Evolutionary conservation across 495 filamentous ascomycete genomes (phyloP), one percentile per base, ranked within the genome.

Genomic region (Penicilliopsis zonata): DNA sequence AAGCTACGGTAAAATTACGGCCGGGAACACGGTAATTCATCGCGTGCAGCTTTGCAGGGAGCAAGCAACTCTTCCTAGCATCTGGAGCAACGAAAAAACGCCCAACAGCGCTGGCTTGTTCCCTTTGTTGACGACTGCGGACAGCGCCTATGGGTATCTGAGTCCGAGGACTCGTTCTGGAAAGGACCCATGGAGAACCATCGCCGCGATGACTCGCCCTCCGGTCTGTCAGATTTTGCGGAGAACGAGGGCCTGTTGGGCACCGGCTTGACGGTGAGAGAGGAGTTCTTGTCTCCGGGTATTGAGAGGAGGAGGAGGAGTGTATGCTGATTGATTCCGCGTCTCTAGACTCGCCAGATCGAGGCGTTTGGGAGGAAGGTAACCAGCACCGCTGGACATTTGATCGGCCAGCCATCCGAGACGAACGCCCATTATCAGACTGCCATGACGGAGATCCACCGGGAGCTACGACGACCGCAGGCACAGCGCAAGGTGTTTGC

Each of bases 321-420:
- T n/a, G n/a, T n/a, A n/a, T n/a, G n/a, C n/a, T n/a, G n/a, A n/a
- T n/a, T n/a, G n/a, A n/a, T n/a, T n/a, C n/a, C n/a, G n/a, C 18
- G 16, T 26, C 17, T 41, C 42, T 51, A 96, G 88, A 72, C 84
- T 27, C 77, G 84, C 47, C 82, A 87, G 41, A 61, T 99, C 40
- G 86, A 94, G 59, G 84, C 86, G 22, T 94, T 99, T 58, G 75
- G 84, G 32, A 74, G 86, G 44, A 99, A 94, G 61, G 86, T 99
- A 35, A 87, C 87, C 16, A 84, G 83, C 14, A 96, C 90, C 12
- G 92, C 90, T 24, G 80, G 76, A 49, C 86, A 92, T 50, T 65
- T 99, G 40, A 86, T 94, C 33, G 78, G 73, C 31, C 77, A 79
- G 17, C 45, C 73, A 22, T 59, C 70, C 35, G 83, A 88, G 43